Evolutionary conservation across 352 stramenopile species (phyloP).

Genomic region (Thalassiosira hispida): DNA sequence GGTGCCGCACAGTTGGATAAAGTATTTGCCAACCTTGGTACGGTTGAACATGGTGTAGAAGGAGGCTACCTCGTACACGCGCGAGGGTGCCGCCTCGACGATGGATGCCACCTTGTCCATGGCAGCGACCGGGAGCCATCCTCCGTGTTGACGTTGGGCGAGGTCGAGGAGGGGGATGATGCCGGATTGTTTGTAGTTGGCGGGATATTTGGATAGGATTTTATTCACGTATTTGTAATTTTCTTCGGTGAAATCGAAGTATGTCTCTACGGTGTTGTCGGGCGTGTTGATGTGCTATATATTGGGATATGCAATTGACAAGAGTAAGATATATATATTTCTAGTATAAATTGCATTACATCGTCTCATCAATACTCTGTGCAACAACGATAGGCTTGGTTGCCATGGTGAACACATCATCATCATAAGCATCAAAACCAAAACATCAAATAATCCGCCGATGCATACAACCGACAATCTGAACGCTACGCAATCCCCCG

Average conservation of each 20-base stretch:
- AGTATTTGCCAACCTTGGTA: constrained; percentile 91
- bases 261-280: constrained; percentile 95
- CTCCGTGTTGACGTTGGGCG: constrained; percentile 90
- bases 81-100: constrained; percentile 93
- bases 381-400: too few relatives aligned
- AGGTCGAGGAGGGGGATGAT: constrained; percentile 98
- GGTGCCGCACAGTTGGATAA: constrained; percentile 96
- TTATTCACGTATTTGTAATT: constrained; percentile 94
- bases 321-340: constrained; percentile 8
- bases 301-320: neutral
- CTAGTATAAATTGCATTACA: constrained; percentile 7
- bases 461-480: too few relatives aligned
- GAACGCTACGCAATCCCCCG: neutral
- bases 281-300: constrained; percentile 93
- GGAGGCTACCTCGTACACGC: constrained; percentile 99
- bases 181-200: constrained; percentile 98
- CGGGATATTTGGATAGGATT: constrained; percentile 96
- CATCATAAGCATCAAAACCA: neutral
- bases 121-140: constrained; percentile 96
- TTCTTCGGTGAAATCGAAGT: constrained; percentile 97
- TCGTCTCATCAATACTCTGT: too few relatives aligned
- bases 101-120: constrained; percentile 99
- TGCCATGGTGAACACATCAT: too few relatives aligned
- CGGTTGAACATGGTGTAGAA: constrained; percentile 99
- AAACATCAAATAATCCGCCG: too few relatives aligned